Evolutionary conservation across 1,284 basidiomycete species (phyloP).

Genomic region (Cryptococcus sp.): DNA sequence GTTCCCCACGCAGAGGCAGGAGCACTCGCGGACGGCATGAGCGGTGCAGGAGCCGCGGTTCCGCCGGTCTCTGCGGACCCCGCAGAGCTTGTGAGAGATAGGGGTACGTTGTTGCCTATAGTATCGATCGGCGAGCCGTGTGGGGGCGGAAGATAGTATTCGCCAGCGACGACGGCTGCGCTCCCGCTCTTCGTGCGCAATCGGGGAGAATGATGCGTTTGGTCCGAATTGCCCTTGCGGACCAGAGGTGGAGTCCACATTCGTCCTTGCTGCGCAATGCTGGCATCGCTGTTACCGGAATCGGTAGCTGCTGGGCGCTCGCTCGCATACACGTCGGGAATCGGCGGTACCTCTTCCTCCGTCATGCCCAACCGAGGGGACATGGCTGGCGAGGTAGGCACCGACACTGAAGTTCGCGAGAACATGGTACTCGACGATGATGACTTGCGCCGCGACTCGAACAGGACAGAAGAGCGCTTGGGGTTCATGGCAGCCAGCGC

Average conservation of each 20-base stretch:
- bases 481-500: neutral
- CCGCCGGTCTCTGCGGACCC: neutral
- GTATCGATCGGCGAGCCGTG: constrained; percentile 9
- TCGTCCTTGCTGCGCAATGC: neutral
- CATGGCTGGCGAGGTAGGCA: constrained; percentile 14
- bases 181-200: neutral
- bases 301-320: constrained; percentile 5
- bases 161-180: neutral
- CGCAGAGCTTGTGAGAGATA: neutral
- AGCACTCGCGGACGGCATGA: neutral
- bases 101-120: constrained; percentile 8
- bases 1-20: constrained; percentile 8
- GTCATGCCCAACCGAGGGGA: constrained; percentile 8
- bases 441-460: neutral
- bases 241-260: neutral
- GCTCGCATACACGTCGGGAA: neutral
- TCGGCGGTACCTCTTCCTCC: constrained; percentile 2
- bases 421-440: neutral
- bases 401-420: constrained; percentile 2
- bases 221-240: neutral
- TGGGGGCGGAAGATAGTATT: constrained; percentile 19
- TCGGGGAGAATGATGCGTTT: neutral
- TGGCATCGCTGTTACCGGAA: neutral
- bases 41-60: neutral
- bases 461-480: neutral